A percentile compares a stretch with the other conserved stretches of the same genome.
These are phyloP conservation scores for Floccularia luteovirens DNA, from an alignment of 768 basidiomycete genomes.

Conservation along the genomic window DNA sequence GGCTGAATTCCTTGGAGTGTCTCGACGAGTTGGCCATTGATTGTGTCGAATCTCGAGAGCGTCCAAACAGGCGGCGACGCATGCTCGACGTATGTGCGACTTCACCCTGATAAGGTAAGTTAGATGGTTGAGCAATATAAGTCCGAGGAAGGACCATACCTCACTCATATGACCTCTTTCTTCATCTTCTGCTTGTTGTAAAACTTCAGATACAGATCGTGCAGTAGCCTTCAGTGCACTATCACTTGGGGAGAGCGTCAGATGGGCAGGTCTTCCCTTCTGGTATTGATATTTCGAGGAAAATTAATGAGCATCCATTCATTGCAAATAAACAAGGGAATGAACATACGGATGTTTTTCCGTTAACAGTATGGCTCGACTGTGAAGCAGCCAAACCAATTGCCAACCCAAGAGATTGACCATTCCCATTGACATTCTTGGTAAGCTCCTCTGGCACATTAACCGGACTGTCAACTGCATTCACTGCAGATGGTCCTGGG, in stretches of 20 bases:
- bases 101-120: constrained; percentile 37
- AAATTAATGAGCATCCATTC: no score
- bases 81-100: constrained; percentile 29
- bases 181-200: constrained; percentile 40
- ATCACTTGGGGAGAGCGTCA: constrained; percentile 58
- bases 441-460: no score
- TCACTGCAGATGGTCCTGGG: no score
- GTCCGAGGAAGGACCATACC: constrained; percentile 29
- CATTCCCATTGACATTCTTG: no score
- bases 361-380: no score
- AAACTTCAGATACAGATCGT: constrained; percentile 24
- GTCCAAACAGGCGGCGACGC: constrained; percentile 56
- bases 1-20: constrained; percentile 14
- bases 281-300: no score
- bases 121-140: constrained; percentile 1
- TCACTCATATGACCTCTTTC: constrained; percentile 54
- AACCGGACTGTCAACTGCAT: no score
- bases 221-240: constrained; percentile 39
- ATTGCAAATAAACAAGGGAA: no score
- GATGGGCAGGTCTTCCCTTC: constrained; percentile 42
- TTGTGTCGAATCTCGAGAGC: constrained; percentile 37
- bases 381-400: no score
- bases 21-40: constrained; percentile 14
- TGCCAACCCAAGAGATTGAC: no score
- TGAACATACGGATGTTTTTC: no score